A percentile compares a stretch with the other conserved stretches of the same genome.
These are phyloP conservation scores for Microdochium bolleyi DNA, from an alignment of 2,329 filamentous ascomycete species.

Conservation along the genomic window DNA sequence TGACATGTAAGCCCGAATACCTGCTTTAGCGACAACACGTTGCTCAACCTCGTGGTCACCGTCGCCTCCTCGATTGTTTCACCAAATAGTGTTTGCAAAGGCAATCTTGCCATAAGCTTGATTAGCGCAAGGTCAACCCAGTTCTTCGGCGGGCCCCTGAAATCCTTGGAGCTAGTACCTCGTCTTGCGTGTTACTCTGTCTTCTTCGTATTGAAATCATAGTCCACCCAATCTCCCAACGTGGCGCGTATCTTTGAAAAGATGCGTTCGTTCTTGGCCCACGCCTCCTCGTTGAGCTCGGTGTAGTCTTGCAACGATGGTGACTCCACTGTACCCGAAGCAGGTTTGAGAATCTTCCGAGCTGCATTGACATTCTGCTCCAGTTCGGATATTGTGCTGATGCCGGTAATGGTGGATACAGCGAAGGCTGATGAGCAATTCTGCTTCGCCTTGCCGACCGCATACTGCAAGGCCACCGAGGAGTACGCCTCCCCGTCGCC, in stretches of 20 bases:
- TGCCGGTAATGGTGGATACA: conserved; percentile 21
- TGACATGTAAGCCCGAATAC: too few species aligned
- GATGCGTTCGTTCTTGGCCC: conserved; percentile 3
- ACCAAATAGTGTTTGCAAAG: too few species aligned
- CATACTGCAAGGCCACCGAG: conserved; percentile 22
- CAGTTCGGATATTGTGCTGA: conserved; percentile 24
- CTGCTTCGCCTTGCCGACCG: conserved; percentile 15
- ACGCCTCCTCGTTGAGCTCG: neutral
- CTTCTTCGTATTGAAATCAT: neutral
- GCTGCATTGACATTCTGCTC: conserved; percentile 15
- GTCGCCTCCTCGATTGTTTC: too few species aligned
- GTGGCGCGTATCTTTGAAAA: neutral
- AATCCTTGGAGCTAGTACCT: too few species aligned
- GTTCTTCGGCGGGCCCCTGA: too few species aligned
- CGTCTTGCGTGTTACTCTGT: neutral
- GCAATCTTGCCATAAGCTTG: too few species aligned
- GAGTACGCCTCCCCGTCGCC: conserved; percentile 17
- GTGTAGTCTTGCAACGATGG: neutral
- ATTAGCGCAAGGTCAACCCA: too few species aligned
- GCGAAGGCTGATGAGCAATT: conserved; percentile 5
- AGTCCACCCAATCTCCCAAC: neutral
- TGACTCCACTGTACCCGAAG: conserved; percentile 12
- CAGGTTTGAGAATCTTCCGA: conserved; percentile 8
- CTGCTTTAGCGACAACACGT: too few species aligned
- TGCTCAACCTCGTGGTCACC: too few species aligned